These are phyloP conservation scores for Collybia mongolica DNA, from an alignment of 768 basidiomycete species.

Conservation along the genomic window DNA sequence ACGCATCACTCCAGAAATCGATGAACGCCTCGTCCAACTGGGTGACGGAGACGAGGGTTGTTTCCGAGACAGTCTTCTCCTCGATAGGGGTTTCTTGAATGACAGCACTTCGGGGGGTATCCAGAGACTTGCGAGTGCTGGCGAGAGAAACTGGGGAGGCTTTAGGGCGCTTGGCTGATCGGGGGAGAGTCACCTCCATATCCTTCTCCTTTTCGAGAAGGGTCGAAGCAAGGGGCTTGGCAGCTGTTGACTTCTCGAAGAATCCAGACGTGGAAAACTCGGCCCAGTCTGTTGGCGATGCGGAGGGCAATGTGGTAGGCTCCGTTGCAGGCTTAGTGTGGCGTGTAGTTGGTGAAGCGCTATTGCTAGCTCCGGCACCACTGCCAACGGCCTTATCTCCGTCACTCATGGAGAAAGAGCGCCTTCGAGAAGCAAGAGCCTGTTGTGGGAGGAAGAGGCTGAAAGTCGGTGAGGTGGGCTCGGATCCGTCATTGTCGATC, in stretches of 20 bases:
- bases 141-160: slow-evolving; percentile 16
- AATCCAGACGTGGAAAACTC: slow-evolving; percentile 71
- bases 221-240: slow-evolving; percentile 50
- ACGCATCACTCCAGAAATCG: slow-evolving; percentile 78
- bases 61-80: slow-evolving; percentile 32
- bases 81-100: slow-evolving; percentile 19
- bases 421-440: slow-evolving; percentile 24
- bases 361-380: slow-evolving; percentile 14
- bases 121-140: slow-evolving; percentile 25
- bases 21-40: slow-evolving; percentile 79
- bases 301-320: slow-evolving; percentile 20
- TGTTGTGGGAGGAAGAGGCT: slow-evolving; percentile 23
- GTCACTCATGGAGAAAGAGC: slow-evolving; percentile 27
- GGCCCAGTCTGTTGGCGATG: slow-evolving; percentile 52
- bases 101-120: slow-evolving; percentile 16
- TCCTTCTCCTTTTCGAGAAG: slow-evolving; percentile 60
- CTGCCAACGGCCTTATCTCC: slow-evolving; percentile 12
- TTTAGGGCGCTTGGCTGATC: slow-evolving; percentile 29
- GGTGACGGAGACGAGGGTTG: slow-evolving; percentile 44
- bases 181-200: slow-evolving; percentile 51
- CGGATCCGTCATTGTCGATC: slow-evolving; percentile 30
- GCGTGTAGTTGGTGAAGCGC: slow-evolving; percentile 3
- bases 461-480: slow-evolving; percentile 30
- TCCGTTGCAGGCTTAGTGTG: slow-evolving; percentile 30
- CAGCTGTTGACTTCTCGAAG: slow-evolving; percentile 35